phyloP scores from a whole-genome alignment of 2,329 filamentous ascomycete genomes.

The Parastagonospora avenae region DNA sequence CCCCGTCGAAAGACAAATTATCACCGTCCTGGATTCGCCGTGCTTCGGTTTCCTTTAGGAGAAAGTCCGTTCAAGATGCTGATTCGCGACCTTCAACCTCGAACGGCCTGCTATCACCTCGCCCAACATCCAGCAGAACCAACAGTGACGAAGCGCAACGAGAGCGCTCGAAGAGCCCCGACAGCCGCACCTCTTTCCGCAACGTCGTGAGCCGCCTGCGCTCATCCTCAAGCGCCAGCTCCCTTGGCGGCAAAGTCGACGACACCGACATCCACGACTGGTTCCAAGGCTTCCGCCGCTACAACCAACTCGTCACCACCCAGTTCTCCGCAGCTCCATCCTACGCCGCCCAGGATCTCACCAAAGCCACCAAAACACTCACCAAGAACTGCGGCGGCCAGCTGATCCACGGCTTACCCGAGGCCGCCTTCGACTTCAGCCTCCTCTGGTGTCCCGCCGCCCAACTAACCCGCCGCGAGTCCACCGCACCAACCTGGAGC shows the following conservation, averaged over 20 bases:
- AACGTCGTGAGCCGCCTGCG: conserved; percentile 33
- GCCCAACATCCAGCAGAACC: conserved; percentile 23
- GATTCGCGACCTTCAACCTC: conserved; percentile 21
- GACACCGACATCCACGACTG: conserved; percentile 36
- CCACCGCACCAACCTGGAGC: conserved; percentile 38
- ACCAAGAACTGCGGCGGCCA: conserved; percentile 36
- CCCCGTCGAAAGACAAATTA: conserved; percentile 25
- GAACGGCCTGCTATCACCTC: conserved; percentile 20
- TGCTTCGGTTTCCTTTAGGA: conserved; percentile 14
- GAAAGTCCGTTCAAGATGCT: conserved; percentile 16
- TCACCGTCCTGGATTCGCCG: conserved; percentile 31
- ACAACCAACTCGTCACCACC: conserved; percentile 38
- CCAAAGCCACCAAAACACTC: conserved; percentile 28
- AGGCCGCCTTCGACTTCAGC: conserved; percentile 38
- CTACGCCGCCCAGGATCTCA: conserved; percentile 22
- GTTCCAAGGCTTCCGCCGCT: conserved; percentile 36
- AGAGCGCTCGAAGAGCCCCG: conserved; percentile 25
- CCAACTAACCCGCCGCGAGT: conserved; percentile 14
- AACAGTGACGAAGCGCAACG: conserved; percentile 35
- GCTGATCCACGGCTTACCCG: conserved; percentile 38
- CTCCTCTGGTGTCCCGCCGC: conserved; percentile 42
- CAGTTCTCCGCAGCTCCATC: conserved; percentile 17
- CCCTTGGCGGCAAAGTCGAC: conserved; percentile 18
- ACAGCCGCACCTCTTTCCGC: conserved; percentile 25
- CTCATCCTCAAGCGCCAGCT: conserved; percentile 33